These are phyloP conservation scores for Coleophoma crateriformis DNA, from an alignment of 2,329 filamentous ascomycete genomes.

Conservation along the genomic window DNA sequence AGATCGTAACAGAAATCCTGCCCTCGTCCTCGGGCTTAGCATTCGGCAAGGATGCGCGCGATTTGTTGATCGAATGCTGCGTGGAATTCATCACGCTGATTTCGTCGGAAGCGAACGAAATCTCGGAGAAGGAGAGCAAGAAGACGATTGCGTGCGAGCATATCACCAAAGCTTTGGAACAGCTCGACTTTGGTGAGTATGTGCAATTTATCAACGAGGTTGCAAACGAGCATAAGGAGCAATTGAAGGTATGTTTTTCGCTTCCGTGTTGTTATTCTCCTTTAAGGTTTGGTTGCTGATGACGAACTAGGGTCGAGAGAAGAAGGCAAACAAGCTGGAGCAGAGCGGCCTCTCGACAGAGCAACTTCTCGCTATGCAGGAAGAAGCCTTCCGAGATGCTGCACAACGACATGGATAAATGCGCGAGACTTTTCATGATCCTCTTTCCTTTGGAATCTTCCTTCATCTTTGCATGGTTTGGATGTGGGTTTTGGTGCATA, in stretches of 20 bases:
- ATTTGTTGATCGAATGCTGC: conserved; percentile 95
- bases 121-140: conserved; percentile 97
- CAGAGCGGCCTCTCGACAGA: conserved; percentile 89
- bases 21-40: conserved; percentile 70
- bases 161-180: conserved; percentile 89
- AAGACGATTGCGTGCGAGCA: conserved; percentile 99
- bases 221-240: conserved; percentile 86
- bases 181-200: conserved; percentile 90
- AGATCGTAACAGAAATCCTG: conserved; percentile 92
- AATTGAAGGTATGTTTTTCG: conserved; percentile 65
- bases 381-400: conserved; percentile 84
- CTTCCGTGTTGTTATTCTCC: neutral
- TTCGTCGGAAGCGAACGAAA: conserved; percentile 98
- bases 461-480: neutral
- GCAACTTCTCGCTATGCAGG: conserved; percentile 81
- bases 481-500: neutral
- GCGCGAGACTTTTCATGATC: neutral
- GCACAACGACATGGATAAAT: conserved; percentile 25
- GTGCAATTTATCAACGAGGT: conserved; percentile 82
- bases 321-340: conserved; percentile 96
- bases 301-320: conserved; percentile 70
- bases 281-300: neutral
- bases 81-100: conserved; percentile 98
- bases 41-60: conserved; percentile 92
- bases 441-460: conserved; percentile 22